These are phyloP conservation scores for Zygosaccharomyces lentus DNA, from an alignment of 805 yeast species.

Conservation along the genomic window DNA sequence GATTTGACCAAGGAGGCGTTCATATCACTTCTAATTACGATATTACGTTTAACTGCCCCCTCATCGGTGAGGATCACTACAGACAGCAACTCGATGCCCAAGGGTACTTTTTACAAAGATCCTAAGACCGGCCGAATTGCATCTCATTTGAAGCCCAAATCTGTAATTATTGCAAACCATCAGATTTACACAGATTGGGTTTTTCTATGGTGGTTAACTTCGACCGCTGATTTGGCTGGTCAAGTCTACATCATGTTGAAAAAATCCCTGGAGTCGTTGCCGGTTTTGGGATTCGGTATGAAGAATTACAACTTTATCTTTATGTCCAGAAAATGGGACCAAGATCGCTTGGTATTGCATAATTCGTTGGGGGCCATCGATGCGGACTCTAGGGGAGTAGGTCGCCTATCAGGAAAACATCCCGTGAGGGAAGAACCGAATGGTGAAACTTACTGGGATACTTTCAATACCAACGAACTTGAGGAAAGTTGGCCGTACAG, in stretches of 20 bases:
- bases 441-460: constrained; percentile 27
- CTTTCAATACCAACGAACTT: constrained; percentile 7
- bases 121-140: constrained; percentile 22
- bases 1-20: constrained; percentile 57
- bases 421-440: constrained; percentile 28
- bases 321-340: constrained; percentile 77
- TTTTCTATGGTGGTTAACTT: constrained; percentile 78
- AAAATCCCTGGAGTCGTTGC: constrained; percentile 62
- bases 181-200: constrained; percentile 94
- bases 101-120: constrained; percentile 31
- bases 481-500: constrained; percentile 51
- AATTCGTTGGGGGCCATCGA: constrained; percentile 54
- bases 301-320: constrained; percentile 68
- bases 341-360: constrained; percentile 53
- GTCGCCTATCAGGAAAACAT: constrained; percentile 43
- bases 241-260: constrained; percentile 73
- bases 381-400: constrained; percentile 55
- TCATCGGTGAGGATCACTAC: constrained; percentile 49
- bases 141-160: constrained; percentile 43
- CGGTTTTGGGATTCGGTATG: constrained; percentile 85
- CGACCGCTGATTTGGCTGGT: constrained; percentile 60
- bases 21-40: constrained; percentile 48
- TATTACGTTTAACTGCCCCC: constrained; percentile 50
- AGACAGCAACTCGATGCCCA: constrained; percentile 37
- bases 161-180: constrained; percentile 76